Conservation (phyloP, 805 yeast species). For the Grigorovia transvaalensis region DNA sequence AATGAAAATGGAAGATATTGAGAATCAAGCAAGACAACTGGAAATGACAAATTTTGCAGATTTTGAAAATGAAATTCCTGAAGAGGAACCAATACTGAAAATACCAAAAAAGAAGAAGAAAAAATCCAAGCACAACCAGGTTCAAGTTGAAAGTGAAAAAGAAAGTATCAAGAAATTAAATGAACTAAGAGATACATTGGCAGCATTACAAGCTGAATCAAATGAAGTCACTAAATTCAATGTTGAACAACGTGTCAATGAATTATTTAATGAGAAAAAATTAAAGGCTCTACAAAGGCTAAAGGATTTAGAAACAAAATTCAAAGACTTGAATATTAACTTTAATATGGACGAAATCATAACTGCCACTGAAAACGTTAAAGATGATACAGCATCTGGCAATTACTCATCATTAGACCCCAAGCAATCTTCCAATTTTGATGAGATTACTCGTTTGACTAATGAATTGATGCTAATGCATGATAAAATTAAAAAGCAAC, state of each 20-base stretch:
- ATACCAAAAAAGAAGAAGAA: conserved; percentile 3
- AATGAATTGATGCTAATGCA: conserved; percentile 13
- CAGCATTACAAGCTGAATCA: conserved; percentile 59
- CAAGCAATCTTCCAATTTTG: conserved; percentile 12
- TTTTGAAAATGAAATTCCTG: conserved; percentile 14
- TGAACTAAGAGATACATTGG: conserved; percentile 44
- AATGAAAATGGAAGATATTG: conserved; percentile 76
- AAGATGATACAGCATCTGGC: background rate
- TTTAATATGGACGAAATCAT: conserved; percentile 24
- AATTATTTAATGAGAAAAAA: conserved; percentile 50
- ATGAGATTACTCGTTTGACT: conserved; percentile 19
- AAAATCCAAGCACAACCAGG: conserved; percentile 9
- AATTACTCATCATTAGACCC: conserved; percentile 20
- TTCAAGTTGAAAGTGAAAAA: conserved; percentile 27
- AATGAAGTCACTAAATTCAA: conserved; percentile 67
- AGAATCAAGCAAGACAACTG: conserved; percentile 71
- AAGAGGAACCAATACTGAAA: conserved; percentile 9
- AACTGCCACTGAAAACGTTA: background rate
- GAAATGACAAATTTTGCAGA: conserved; percentile 79
- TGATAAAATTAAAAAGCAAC: conserved; percentile 4
- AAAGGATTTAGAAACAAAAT: conserved; percentile 54
- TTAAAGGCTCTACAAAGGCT: conserved; percentile 61
- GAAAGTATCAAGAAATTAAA: conserved; percentile 49
- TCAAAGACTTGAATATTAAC: conserved; percentile 54
- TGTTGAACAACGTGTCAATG: conserved; percentile 39